phyloP scores from a whole-genome alignment of 306 rosid species.

The Quercus bicolor region DNA sequence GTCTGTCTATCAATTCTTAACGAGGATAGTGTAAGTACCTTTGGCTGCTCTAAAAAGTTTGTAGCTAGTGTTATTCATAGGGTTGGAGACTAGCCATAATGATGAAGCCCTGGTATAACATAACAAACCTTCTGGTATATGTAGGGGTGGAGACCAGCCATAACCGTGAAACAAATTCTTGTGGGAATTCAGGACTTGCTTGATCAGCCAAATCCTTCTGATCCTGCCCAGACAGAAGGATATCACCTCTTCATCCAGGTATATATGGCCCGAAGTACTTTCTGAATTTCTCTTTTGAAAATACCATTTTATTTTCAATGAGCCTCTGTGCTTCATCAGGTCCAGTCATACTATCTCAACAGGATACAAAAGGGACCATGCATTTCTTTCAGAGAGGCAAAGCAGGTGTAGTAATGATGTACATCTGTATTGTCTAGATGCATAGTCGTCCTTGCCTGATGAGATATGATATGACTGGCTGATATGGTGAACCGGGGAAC shows the following conservation, averaged over 20 bases:
- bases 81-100: slow-evolving; percentile 96
- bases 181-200: slow-evolving; percentile 94
- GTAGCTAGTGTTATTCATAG: slow-evolving; percentile 26
- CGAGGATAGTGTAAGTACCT: slow-evolving; percentile 82
- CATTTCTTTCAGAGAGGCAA: background rate
- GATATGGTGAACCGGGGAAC: slow-evolving; percentile 19
- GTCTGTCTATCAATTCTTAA: slow-evolving; percentile 95
- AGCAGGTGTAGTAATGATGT: background rate
- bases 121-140: background rate
- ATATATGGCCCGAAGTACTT: slow-evolving; percentile 15
- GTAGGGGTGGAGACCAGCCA: slow-evolving; percentile 99
- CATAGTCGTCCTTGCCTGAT: background rate
- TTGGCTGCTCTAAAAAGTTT: background rate
- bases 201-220: slow-evolving; percentile 93
- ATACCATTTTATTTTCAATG: background rate
- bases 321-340: slow-evolving; percentile 4
- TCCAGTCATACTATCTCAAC: background rate
- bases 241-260: slow-evolving; percentile 98
- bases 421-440: slow-evolving; percentile 6
- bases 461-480: slow-evolving; percentile 24
- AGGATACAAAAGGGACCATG: background rate
- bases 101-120: slow-evolving; percentile 40
- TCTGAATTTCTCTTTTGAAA: background rate
- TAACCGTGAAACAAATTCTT: slow-evolving; percentile 94
- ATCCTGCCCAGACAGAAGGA: slow-evolving; percentile 98